Conservation (phyloP, 2,329 filamentous ascomycete genomes). For the Diaporthe aspalathi region DNA sequence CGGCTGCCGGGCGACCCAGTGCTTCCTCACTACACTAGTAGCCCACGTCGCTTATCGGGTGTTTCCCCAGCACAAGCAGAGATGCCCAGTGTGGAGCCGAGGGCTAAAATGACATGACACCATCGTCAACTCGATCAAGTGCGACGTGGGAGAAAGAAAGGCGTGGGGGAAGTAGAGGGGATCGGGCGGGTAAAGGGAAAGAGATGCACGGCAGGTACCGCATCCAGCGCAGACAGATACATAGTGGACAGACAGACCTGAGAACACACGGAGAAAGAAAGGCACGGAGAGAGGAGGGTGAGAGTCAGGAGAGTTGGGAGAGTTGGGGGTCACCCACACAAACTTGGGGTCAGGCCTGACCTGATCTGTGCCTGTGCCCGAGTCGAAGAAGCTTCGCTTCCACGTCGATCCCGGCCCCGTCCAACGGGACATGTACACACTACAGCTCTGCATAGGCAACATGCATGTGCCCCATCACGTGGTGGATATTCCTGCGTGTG, state of each 20-base stretch:
- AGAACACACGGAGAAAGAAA: neutral
- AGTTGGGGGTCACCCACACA: neutral
- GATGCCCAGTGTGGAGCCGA: constrained; percentile 21
- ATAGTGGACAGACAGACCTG: neutral
- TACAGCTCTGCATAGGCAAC: constrained; percentile 18
- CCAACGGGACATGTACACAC: constrained; percentile 10
- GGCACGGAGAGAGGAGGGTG: neutral
- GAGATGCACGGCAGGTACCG: neutral
- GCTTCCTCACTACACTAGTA: neutral
- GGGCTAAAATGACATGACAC: constrained; percentile 12
- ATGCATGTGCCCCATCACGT: constrained; percentile 24
- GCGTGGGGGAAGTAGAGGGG: neutral
- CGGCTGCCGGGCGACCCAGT: neutral
- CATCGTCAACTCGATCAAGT: constrained; percentile 30
- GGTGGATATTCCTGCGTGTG: constrained; percentile 20
- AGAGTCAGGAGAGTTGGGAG: constrained; percentile 25
- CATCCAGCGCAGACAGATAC: neutral
- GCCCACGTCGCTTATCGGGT: constrained; percentile 11
- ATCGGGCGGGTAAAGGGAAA: neutral
- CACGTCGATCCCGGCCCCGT: constrained; percentile 15
- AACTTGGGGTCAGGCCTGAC: constrained; percentile 17
- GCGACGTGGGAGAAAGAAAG: neutral
- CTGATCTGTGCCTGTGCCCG: constrained; percentile 28
- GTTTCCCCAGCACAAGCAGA: constrained; percentile 7
- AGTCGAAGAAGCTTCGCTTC: constrained; percentile 31